Evolutionary conservation across 441 rosid genomes (phyloP).

Genomic region (Eruca vesicaria): DNA sequence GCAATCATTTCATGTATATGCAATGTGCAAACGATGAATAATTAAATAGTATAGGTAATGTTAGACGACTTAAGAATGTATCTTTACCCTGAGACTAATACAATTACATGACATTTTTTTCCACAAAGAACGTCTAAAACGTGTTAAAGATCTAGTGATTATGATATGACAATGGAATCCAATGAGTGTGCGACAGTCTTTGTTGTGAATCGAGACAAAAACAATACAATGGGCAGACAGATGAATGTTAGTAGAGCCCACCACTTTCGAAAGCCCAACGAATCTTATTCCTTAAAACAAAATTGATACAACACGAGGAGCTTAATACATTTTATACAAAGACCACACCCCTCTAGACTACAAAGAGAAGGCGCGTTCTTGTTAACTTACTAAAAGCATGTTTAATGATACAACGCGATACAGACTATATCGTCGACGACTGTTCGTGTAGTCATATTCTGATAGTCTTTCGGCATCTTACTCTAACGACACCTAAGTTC

Average conservation of each 20-base stretch:
- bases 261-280: background rate
- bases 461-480: no score
- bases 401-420: no score
- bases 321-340: background rate
- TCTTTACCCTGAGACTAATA: background rate
- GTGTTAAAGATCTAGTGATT: background rate
- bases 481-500: no score
- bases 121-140: background rate
- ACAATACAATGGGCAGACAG: background rate
- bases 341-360: background rate
- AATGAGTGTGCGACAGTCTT: background rate
- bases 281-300: background rate
- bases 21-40: background rate
- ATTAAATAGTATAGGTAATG: background rate
- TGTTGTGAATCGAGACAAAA: background rate
- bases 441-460: no score
- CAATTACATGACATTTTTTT: background rate
- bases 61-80: background rate
- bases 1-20: background rate
- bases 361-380: background rate
- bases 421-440: no score
- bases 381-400: no score
- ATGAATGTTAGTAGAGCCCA: background rate
- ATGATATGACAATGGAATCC: background rate
- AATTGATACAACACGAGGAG: background rate